Base-by-base conservation (phyloP, 768 basidiomycete species). In the Lactarius vividus region DNA sequence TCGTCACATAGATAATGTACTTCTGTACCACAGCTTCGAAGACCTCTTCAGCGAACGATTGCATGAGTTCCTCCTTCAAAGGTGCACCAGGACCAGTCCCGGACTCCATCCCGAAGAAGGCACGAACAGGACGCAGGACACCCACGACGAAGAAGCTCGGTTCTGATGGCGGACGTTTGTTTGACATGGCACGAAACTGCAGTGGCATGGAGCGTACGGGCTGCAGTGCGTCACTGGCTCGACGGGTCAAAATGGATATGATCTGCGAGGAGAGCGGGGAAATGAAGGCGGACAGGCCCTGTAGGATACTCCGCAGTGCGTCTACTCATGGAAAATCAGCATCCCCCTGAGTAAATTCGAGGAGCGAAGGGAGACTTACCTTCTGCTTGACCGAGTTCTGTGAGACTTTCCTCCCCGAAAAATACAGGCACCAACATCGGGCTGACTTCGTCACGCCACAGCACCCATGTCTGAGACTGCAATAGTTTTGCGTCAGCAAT, bases 191-290 rank as follows among this genome's bases (percentile, higher is more conserved):
- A 60, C 96, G 84, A 71, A 96, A 92, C 71, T 98, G 95, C 0
- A 91, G 88, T 1, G 94, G 93, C 72, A 98, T 91, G 0, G 91
- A 89, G 57, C 92, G 84, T 64, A 98, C 91, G 16, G 90, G 87
- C 35, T 88, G 84, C 53, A 98, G 83, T 9, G 88, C 86, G 69
- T 97, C 96, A 67, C 87, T 89, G 70, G 91, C 94, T n/a, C 93
- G 86, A 66, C 85, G 84, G 20, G 85, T 85, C 31, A 98, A 79
- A 60, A 96, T 87, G 13, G 79, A 73, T 29, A 90, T 75, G 62
- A 96, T 84, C 61, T 91, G 88, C 31, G 74, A 79, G 6, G 87
- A 83, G 64, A 91, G 75, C 3, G 84, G 79, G 16, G 83, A 79
- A n/a, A 86, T 78, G n/a, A 88, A 73, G 3, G 80, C 74, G 1